phyloP scores from a whole-genome alignment of 2,329 filamentous ascomycete species.

The Malbranchea cinnamomea region DNA sequence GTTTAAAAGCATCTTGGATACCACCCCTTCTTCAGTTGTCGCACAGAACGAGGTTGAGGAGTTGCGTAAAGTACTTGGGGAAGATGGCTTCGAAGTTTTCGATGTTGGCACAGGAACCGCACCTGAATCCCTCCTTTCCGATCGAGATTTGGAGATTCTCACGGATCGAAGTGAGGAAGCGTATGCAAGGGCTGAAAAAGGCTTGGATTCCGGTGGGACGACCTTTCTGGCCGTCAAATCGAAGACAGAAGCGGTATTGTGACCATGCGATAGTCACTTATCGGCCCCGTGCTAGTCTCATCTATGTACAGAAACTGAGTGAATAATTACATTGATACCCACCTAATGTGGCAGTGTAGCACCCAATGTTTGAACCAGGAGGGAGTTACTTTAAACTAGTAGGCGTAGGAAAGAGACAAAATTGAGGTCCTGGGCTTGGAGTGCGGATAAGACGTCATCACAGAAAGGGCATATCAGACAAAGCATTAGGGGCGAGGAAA shows the following conservation, averaged over 20 bases:
- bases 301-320: no score
- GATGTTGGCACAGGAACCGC: slow-evolving; percentile 37
- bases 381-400: no score
- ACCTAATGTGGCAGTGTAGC: slow-evolving; percentile 18
- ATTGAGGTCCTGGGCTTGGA: neutral
- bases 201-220: slow-evolving; percentile 43
- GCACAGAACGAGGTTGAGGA: slow-evolving; percentile 41
- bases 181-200: slow-evolving; percentile 60
- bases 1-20: slow-evolving; percentile 53
- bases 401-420: slow-evolving; percentile 3
- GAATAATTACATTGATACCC: no score
- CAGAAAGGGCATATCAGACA: neutral
- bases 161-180: slow-evolving; percentile 59
- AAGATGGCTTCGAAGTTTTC: slow-evolving; percentile 57
- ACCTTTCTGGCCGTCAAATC: slow-evolving; percentile 69
- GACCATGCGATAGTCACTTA: no score
- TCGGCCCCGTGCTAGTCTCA: no score
- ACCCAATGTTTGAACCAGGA: no score
- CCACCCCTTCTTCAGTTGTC: slow-evolving; percentile 32
- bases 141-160: slow-evolving; percentile 61
- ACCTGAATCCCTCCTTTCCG: slow-evolving; percentile 53
- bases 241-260: slow-evolving; percentile 38
- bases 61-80: slow-evolving; percentile 47
- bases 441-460: neutral
- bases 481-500: slow-evolving; percentile 1